Conservation (phyloP, 495 filamentous ascomycete species). For the Durotheca rogersii region DNA sequence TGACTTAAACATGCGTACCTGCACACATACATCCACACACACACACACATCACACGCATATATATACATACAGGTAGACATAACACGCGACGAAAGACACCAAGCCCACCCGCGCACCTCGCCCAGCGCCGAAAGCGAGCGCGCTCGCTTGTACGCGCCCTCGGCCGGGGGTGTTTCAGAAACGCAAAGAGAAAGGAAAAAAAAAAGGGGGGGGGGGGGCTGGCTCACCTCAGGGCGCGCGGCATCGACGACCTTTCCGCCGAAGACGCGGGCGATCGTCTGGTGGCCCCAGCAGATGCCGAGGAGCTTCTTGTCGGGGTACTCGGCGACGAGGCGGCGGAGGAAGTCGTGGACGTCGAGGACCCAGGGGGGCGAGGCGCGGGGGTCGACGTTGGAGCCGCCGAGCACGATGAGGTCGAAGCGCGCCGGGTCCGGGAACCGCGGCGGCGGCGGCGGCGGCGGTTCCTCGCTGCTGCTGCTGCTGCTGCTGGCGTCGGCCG, state of each 20-base stretch:
- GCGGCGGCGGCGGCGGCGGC: no score
- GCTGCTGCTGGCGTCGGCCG: no score
- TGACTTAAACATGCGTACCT: no score
- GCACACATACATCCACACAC: no score
- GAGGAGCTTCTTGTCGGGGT: constrained; percentile 45
- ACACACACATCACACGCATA: no score
- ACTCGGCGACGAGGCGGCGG: constrained; percentile 36
- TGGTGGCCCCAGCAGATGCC: constrained; percentile 55
- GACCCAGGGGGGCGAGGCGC: constrained; percentile 46
- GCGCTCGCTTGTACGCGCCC: no score
- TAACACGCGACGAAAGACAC: no score
- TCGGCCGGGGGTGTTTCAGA: not conserved
- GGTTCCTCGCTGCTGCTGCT: no score
- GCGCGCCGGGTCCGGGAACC: constrained; percentile 43
- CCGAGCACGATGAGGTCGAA: constrained; percentile 52
- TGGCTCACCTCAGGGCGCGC: constrained; percentile 39
- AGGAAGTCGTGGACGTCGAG: constrained; percentile 46
- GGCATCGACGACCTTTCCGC: constrained; percentile 44
- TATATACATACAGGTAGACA: no score
- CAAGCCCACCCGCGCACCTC: no score
- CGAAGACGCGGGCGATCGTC: constrained; percentile 45
- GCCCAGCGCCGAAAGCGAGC: no score
- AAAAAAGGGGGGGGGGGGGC: not conserved
- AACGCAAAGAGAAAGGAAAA: not conserved
- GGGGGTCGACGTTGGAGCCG: constrained; percentile 50